A percentile compares a stretch with the other conserved stretches of the same genome.
Conservation (phyloP, 768 basidiomycete genomes). For the Leucogyrophana mollusca region DNA sequence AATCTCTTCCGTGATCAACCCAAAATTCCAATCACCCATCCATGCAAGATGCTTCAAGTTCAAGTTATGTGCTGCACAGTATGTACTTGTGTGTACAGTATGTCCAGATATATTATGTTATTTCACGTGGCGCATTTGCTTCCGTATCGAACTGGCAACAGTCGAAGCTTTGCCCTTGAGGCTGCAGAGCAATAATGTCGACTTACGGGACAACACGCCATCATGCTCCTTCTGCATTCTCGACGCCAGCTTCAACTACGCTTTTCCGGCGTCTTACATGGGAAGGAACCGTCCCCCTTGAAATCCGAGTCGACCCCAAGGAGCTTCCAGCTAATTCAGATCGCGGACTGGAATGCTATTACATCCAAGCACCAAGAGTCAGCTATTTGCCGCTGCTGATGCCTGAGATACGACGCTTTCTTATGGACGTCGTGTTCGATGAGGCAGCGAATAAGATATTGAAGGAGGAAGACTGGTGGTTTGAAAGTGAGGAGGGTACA, state of each 20-base stretch:
- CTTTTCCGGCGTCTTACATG: slow-evolving; percentile 87
- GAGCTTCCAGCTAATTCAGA: slow-evolving; percentile 90
- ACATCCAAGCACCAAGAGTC: slow-evolving; percentile 86
- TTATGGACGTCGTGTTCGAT: slow-evolving; percentile 92
- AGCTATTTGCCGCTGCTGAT: slow-evolving; percentile 91
- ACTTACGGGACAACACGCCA: slow-evolving; percentile 53
- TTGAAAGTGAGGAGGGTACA: slow-evolving; percentile 83
- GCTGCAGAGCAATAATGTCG: slow-evolving; percentile 37
- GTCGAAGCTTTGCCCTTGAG: not conserved
- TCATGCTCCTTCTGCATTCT: slow-evolving; percentile 43
- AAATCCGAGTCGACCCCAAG: slow-evolving; percentile 85
- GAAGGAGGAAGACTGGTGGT: slow-evolving; percentile 96
- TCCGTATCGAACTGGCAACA: slow-evolving; percentile 2
- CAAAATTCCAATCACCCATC: no score
- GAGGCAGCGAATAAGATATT: slow-evolving; percentile 72
- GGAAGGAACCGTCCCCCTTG: slow-evolving; percentile 88
- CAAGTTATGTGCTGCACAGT: no score
- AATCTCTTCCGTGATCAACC: no score
- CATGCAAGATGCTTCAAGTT: no score
- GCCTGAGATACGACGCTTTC: slow-evolving; percentile 82
- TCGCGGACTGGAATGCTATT: slow-evolving; percentile 87
- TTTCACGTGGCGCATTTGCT: not conserved
- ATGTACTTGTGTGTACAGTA: no score
- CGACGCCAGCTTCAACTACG: slow-evolving; percentile 63
- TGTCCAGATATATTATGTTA: no score